Evolutionary conservation across 352 stramenopile genomes (phyloP).

Genomic region (Pythium brassicae): DNA sequence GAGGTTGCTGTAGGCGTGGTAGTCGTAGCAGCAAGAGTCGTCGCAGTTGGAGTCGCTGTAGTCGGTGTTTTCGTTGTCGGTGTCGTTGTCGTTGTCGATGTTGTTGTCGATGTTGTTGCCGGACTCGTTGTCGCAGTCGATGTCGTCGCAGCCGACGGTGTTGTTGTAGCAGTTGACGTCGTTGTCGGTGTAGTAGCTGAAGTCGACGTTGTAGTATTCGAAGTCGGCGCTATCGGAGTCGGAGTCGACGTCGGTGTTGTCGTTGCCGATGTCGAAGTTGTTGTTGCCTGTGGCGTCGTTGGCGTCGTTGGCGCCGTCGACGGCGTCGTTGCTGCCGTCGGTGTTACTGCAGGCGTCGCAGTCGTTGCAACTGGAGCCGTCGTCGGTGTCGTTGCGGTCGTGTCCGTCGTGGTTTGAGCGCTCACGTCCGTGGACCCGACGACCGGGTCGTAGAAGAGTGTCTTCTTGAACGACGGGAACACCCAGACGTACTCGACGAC

Average conservation of each 20-base stretch:
- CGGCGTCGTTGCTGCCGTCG: background rate
- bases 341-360: background rate
- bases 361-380: background rate
- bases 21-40: too few species aligned
- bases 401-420: background rate
- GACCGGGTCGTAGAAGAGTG: constrained; percentile 53
- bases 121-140: too few species aligned
- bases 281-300: background rate
- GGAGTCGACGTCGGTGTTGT: background rate
- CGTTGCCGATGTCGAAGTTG: background rate
- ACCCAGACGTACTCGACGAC: constrained; percentile 29
- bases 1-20: background rate
- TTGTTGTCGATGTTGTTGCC: too few species aligned
- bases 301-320: background rate
- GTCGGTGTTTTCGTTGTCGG: too few species aligned
- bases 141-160: background rate
- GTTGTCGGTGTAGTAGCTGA: background rate
- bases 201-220: background rate
- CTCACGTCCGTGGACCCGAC: constrained; percentile 18
- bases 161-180: background rate
- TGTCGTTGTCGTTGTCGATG: too few species aligned
- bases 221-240: background rate
- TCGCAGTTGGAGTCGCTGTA: too few species aligned
- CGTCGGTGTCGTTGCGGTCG: background rate
- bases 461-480: constrained; percentile 31